These are phyloP conservation scores for Hanseniaspora vineae DNA, from an alignment of 805 yeast species.

Conservation along the genomic window DNA sequence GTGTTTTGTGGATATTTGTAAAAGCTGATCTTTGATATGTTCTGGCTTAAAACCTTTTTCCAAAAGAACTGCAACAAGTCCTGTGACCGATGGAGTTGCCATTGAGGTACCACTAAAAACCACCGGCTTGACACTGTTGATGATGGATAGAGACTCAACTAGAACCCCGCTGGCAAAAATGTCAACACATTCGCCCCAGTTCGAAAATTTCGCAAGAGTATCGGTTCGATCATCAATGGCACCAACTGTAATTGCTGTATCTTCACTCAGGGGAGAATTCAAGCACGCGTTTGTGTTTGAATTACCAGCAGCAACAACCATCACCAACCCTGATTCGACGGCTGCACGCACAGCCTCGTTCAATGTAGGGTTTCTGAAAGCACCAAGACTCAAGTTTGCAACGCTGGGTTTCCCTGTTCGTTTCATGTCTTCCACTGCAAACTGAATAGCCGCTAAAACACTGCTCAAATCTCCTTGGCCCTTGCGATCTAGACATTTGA, in stretches of 20 bases:
- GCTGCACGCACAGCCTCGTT: slow-evolving; percentile 73
- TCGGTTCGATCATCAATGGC: slow-evolving; percentile 73
- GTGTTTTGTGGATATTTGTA: slow-evolving; percentile 34
- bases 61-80: slow-evolving; percentile 43
- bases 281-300: slow-evolving; percentile 63
- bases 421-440: slow-evolving; percentile 46
- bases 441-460: slow-evolving; percentile 55
- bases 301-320: slow-evolving; percentile 85
- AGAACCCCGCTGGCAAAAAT: slow-evolving; percentile 71
- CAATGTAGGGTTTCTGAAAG: slow-evolving; percentile 49
- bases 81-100: slow-evolving; percentile 70
- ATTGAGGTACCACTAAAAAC: slow-evolving; percentile 64
- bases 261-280: slow-evolving; percentile 78
- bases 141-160: slow-evolving; percentile 42
- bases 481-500: slow-evolving; percentile 53
- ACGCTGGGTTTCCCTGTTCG: slow-evolving; percentile 32
- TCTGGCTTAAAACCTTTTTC: slow-evolving; percentile 35
- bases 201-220: slow-evolving; percentile 63
- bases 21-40: slow-evolving; percentile 30
- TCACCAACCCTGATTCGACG: slow-evolving; percentile 50
- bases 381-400: slow-evolving; percentile 73
- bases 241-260: slow-evolving; percentile 66
- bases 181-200: slow-evolving; percentile 89
- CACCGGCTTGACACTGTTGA: slow-evolving; percentile 9
- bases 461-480: slow-evolving; percentile 66